Conservation (phyloP, 1,139 yeast genomes). For the Spathaspora sp. region DNA sequence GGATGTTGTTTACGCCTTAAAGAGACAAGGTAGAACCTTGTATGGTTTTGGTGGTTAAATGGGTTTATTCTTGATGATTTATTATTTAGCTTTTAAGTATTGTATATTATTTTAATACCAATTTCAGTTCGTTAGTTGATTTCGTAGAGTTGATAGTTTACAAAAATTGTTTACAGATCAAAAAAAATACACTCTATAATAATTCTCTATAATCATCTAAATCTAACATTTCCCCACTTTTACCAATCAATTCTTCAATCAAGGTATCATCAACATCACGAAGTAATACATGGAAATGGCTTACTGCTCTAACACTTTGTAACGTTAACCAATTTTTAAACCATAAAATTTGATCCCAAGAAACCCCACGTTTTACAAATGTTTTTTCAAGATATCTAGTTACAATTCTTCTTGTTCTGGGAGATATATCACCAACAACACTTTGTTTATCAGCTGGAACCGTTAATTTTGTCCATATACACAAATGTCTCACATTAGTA, state of each 20-base stretch:
- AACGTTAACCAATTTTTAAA: slow-evolving; percentile 62
- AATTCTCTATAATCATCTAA: slow-evolving; percentile 19
- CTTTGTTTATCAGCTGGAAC: slow-evolving; percentile 34
- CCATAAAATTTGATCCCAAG: slow-evolving; percentile 50
- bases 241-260: slow-evolving; percentile 19
- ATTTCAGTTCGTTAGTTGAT: slow-evolving; percentile 10
- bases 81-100: slow-evolving; percentile 8
- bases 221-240: slow-evolving; percentile 21
- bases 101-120: slow-evolving; percentile 10
- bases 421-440: slow-evolving; percentile 46
- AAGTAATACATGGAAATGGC: slow-evolving; percentile 59
- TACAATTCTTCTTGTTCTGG: slow-evolving; percentile 33
- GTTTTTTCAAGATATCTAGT: slow-evolving; percentile 43
- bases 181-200: too few species aligned
- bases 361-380: slow-evolving; percentile 38
- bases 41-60: slow-evolving; percentile 99
- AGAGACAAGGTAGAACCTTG: slow-evolving; percentile 99
- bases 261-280: slow-evolving; percentile 30
- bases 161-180: too few species aligned
- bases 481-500: slow-evolving; percentile 35
- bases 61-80: background rate
- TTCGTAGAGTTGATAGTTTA: too few species aligned
- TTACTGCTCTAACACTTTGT: slow-evolving; percentile 57
- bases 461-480: slow-evolving; percentile 43
- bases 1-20: slow-evolving; percentile 98